Base-by-base conservation (phyloP, 1,139 yeast species). In the Pichia sp. region DNA sequence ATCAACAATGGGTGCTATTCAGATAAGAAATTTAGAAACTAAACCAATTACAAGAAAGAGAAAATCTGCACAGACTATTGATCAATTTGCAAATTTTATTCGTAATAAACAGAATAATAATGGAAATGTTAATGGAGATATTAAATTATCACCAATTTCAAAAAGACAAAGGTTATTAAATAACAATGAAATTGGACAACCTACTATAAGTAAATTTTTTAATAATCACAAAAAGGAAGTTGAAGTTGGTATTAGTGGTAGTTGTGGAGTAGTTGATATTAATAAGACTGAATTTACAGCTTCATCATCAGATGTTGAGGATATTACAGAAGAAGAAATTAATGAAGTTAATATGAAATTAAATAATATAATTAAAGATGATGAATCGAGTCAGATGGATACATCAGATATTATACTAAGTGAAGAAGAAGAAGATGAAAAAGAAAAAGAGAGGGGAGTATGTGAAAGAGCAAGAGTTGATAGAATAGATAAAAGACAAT, bases 91-190 rank as follows among this genome's bases (percentile, higher is more conserved):
- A 4, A 27, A 37, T 14, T 41, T 44, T 23, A 36, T 41, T 15
- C 23, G 23, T 6, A 35, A 31, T 13, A 41, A 41, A 25, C 22
- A 14, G 3, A 26, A 25, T 14, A 33, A 26, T 9, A 10, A 29
- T 15, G 13, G 4, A 8, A 19, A 16, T 10, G 14, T 19, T 19
- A 14, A n/a, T 13, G 3, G 13, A 13, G 4, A 25, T 33, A 2
- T 31, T 26, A 24, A 13, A 23, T 33, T 15, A 20, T 54, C 58
- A 7, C 59, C 58, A 4, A 43, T 47, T 1, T 22, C 53, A 4
- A 59, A 58, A 31, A 50, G 61, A 24, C 53, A 51, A 22, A 55
- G 46, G 34, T 13, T 54, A 3, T 44, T 59, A 7, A 43, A 48
- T 32, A 51, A 44, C 13, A 35, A 40, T 16, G 33, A 45, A 19